Evolutionary conservation across 148 eudicot species (phyloP).

Genomic region (Rhododendron williamsianum): DNA sequence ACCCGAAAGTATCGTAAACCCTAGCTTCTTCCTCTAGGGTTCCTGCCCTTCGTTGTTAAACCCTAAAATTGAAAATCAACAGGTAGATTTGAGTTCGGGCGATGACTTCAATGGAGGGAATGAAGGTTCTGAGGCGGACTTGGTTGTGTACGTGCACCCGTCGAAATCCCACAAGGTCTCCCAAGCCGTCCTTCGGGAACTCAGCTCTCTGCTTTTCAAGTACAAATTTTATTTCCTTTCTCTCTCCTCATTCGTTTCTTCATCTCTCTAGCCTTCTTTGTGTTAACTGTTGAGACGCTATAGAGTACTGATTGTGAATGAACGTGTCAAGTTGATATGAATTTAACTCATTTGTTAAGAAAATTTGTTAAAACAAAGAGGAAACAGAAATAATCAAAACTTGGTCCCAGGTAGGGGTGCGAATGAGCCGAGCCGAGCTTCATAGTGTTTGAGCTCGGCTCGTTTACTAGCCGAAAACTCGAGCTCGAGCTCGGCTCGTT

Average conservation of each 20-base stretch:
- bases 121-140: slow-evolving; percentile 47
- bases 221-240: slow-evolving; percentile 10
- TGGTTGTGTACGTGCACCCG: slow-evolving; percentile 57
- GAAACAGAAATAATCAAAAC: neutral
- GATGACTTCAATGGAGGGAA: slow-evolving; percentile 37
- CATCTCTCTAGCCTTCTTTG: neutral
- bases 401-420: neutral
- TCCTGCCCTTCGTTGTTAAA: neutral
- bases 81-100: neutral
- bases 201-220: slow-evolving; percentile 65
- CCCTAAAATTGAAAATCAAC: neutral
- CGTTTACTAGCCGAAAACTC: no score
- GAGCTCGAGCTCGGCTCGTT: no score
- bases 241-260: neutral
- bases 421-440: neutral
- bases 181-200: slow-evolving; percentile 47
- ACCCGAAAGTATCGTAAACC: neutral
- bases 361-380: neutral
- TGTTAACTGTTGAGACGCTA: neutral
- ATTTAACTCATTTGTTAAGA: neutral
- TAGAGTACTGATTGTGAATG: neutral
- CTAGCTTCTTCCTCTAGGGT: neutral
- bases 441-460: neutral
- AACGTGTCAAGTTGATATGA: neutral
- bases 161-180: slow-evolving; percentile 47